Percentiles rank a stretch among this genome's conserved stretches.
Conservation (phyloP, 352 stramenopile genomes). For the Phytophthora europaea region DNA sequence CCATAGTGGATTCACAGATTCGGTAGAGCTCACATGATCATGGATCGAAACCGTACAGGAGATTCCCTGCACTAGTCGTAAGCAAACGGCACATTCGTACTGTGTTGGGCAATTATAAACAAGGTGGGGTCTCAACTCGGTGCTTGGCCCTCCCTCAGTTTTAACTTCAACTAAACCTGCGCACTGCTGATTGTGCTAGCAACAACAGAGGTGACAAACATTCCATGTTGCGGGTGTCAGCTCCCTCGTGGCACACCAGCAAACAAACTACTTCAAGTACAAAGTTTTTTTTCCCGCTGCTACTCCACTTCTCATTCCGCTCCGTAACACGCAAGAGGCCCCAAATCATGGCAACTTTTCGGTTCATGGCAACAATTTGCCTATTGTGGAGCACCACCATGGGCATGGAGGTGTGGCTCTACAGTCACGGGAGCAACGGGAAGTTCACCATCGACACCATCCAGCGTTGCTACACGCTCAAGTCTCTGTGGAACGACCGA, state of each 20-base stretch:
- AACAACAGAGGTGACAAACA: no score
- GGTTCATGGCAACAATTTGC: conserved; percentile 8
- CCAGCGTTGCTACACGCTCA: conserved; percentile 29
- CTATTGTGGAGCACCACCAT: conserved; percentile 5
- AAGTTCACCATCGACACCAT: conserved; percentile 26
- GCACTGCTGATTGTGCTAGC: no score
- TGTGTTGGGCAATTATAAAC: no score
- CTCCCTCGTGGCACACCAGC: neutral
- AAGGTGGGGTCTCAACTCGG: no score
- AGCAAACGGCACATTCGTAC: no score
- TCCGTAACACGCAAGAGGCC: neutral
- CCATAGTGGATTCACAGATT: no score
- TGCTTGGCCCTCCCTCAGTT: no score
- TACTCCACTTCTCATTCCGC: conserved; percentile 21
- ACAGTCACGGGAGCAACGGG: conserved; percentile 27
- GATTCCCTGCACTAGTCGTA: no score
- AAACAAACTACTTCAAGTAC: neutral
- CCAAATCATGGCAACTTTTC: conserved; percentile 1
- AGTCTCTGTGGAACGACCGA: conserved; percentile 32
- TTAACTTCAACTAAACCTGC: no score
- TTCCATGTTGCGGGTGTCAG: neutral
- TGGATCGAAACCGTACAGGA: no score
- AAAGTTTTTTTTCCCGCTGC: neutral
- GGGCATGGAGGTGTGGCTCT: conserved; percentile 29
- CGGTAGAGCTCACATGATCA: no score